Conservation (phyloP, 2,329 filamentous ascomycete species). For the Penicillium sp. region DNA sequence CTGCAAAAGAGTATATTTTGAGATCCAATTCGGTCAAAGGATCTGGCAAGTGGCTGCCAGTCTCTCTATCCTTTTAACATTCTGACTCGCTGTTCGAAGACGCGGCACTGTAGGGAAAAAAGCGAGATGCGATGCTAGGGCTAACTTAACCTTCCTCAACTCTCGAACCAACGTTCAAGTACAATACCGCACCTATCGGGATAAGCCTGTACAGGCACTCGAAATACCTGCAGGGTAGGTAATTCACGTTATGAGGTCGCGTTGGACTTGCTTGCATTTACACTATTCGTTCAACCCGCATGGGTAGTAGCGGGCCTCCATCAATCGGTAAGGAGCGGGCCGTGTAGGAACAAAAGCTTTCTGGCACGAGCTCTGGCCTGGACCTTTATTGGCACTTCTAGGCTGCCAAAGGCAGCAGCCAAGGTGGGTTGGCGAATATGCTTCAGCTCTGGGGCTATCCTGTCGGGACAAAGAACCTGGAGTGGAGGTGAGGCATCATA, state of each 20-base stretch:
- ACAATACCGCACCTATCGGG: too few relatives aligned
- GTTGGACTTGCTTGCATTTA: background rate
- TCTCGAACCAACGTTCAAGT: too few relatives aligned
- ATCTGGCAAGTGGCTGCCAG: background rate
- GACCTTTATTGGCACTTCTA: background rate
- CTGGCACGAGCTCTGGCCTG: background rate
- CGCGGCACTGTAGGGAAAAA: too few relatives aligned
- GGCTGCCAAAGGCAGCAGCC: background rate
- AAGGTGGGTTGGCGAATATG: background rate
- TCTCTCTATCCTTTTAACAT: too few relatives aligned
- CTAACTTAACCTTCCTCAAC: too few relatives aligned
- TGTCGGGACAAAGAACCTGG: background rate
- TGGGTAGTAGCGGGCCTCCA: background rate
- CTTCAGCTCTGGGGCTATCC: background rate
- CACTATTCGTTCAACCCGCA: background rate
- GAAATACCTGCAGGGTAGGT: background rate
- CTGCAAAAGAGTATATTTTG: background rate
- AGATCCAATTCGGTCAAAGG: background rate
- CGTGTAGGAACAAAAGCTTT: background rate
- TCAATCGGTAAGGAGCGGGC: background rate
- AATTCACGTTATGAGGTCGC: background rate
- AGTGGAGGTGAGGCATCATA: background rate
- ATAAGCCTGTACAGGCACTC: too few relatives aligned
- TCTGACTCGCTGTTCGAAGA: too few relatives aligned
- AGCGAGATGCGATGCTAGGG: too few relatives aligned